These are phyloP conservation scores for Xylaria sp. DNA, from an alignment of 2,329 filamentous ascomycete genomes.

Conservation along the genomic window DNA sequence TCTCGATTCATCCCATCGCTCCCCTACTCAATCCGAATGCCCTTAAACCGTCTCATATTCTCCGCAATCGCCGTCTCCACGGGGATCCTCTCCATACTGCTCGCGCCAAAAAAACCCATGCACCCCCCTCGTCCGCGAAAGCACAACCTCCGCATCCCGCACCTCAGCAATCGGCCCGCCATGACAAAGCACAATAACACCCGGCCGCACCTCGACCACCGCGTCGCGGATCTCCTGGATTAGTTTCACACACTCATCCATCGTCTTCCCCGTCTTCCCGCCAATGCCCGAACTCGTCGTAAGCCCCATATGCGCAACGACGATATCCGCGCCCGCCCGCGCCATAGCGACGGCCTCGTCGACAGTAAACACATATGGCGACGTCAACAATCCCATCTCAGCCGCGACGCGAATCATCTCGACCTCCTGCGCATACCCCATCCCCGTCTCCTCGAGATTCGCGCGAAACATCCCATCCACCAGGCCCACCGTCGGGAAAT, in stretches of 20 bases:
- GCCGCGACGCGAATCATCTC: constrained; percentile 59
- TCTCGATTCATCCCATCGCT: background rate
- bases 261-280: constrained; percentile 52
- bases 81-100: constrained; percentile 63
- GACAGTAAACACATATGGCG: constrained; percentile 63
- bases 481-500: constrained; percentile 67
- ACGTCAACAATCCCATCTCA: constrained; percentile 57
- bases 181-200: constrained; percentile 64
- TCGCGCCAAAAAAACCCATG: constrained; percentile 70
- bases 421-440: constrained; percentile 63
- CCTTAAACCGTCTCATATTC: constrained; percentile 36
- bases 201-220: constrained; percentile 48
- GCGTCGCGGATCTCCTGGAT: constrained; percentile 61
- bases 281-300: constrained; percentile 62
- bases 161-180: constrained; percentile 63
- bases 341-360: constrained; percentile 60
- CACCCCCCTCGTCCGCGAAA: constrained; percentile 55
- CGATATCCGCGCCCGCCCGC: constrained; percentile 57
- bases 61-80: constrained; percentile 60
- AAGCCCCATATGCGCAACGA: constrained; percentile 65
- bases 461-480: constrained; percentile 62
- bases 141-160: constrained; percentile 57
- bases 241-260: constrained; percentile 58
- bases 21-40: constrained; percentile 17
- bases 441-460: constrained; percentile 66